Conservation (phyloP, 2,329 filamentous ascomycete genomes). For the Talaromyces sp. region DNA sequence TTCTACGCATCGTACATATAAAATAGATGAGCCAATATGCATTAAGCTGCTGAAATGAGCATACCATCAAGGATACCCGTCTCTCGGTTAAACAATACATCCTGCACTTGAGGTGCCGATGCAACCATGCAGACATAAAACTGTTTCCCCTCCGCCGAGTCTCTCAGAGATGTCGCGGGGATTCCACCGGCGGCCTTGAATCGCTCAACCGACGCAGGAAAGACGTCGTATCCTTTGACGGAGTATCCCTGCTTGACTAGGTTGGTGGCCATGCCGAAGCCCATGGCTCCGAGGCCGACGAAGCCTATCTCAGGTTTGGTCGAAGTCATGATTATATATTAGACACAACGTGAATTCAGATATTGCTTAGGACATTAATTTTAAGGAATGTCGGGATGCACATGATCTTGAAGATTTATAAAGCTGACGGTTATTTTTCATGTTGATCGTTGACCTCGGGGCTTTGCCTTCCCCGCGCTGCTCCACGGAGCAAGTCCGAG, state of each 20-base stretch:
- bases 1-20: background rate
- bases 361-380: no score
- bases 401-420: background rate
- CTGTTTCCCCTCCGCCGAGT: slow-evolving; percentile 57
- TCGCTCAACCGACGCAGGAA: slow-evolving; percentile 61
- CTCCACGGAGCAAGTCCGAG: slow-evolving; percentile 13
- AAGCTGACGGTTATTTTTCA: background rate
- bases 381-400: background rate
- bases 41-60: background rate
- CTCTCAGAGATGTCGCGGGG: slow-evolving; percentile 57
- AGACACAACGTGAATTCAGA: background rate
- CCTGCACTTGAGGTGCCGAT: slow-evolving; percentile 65
- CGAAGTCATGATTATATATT: slow-evolving; percentile 44
- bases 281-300: slow-evolving; percentile 77
- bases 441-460: background rate
- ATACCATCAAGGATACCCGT: slow-evolving; percentile 46
- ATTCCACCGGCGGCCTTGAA: slow-evolving; percentile 63
- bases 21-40: background rate
- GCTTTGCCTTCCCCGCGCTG: background rate
- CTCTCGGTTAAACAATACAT: slow-evolving; percentile 60
- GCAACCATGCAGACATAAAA: slow-evolving; percentile 74
- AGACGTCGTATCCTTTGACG: slow-evolving; percentile 71
- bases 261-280: slow-evolving; percentile 75
- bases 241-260: slow-evolving; percentile 64
- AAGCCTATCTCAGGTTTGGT: slow-evolving; percentile 57